These are phyloP conservation scores for Luzula sylvatica DNA, from an alignment of 176 grass and related monocot genomes.

Conservation along the genomic window DNA sequence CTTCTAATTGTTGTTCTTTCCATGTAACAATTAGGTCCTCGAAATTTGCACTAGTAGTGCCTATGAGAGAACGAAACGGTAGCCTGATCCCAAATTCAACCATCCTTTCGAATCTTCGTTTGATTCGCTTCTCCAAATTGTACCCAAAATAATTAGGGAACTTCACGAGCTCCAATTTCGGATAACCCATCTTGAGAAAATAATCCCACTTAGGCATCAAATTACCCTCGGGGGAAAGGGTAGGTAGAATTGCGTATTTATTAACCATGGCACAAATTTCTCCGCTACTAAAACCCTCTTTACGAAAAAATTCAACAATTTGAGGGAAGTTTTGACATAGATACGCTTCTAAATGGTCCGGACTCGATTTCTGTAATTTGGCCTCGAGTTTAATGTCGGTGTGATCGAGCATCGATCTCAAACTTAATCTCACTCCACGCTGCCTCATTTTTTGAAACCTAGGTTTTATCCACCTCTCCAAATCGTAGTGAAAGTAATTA, in stretches of 20 bases:
- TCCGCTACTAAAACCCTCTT: not conserved
- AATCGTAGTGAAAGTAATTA: not conserved
- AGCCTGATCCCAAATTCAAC: not conserved
- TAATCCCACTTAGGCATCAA: not conserved
- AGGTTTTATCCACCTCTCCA: not conserved
- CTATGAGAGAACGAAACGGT: not conserved
- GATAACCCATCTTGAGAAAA: not conserved
- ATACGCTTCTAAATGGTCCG: no score
- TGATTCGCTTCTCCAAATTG: constrained; percentile 1
- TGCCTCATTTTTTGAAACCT: not conserved
- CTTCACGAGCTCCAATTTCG: not conserved
- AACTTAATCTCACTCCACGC: no score
- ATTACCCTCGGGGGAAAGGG: not conserved
- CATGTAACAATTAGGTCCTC: not conserved
- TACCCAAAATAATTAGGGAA: not conserved
- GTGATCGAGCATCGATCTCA: no score
- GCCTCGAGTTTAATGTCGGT: no score
- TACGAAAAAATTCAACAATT: not conserved
- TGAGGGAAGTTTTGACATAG: not conserved
- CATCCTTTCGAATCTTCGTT: not conserved
- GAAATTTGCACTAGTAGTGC: not conserved
- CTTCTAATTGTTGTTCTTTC: no score
- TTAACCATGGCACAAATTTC: not conserved
- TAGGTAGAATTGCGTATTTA: not conserved
- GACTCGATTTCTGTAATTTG: no score